phyloP scores from a whole-genome alignment of 495 filamentous ascomycete genomes.

The Choiromyces venosus region DNA sequence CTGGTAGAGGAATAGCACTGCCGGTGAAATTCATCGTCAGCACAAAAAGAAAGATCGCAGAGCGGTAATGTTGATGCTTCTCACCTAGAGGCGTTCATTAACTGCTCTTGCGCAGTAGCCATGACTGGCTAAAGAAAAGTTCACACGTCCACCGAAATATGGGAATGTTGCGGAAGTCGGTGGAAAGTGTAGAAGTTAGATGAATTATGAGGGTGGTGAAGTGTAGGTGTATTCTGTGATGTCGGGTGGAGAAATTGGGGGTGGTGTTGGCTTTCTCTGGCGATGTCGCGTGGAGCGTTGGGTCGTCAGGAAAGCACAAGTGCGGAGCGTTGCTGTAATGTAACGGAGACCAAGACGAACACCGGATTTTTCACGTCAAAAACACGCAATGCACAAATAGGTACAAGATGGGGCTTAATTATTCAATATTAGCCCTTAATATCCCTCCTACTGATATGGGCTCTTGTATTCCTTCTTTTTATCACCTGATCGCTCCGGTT shows the following conservation, averaged over 20 bases:
- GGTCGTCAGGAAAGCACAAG: not conserved
- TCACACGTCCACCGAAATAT: conserved; percentile 26
- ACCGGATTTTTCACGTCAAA: not conserved
- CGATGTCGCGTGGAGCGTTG: conserved; percentile 3
- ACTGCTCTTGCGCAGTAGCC: conserved; percentile 33
- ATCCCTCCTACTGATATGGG: not conserved
- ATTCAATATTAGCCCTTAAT: not conserved
- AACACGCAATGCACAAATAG: not conserved
- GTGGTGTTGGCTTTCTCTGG: not conserved
- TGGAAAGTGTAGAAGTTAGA: not conserved
- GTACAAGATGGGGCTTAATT: not conserved
- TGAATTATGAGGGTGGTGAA: not conserved
- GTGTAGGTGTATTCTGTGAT: not conserved
- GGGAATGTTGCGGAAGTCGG: conserved; percentile 13
- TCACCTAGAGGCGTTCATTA: conserved; percentile 33
- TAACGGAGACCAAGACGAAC: not conserved
- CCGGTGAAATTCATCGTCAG: not conserved
- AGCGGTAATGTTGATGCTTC: conserved; percentile 17
- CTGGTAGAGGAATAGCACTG: conserved; percentile 73
- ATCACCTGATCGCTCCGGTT: not conserved
- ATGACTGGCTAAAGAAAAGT: conserved; percentile 10
- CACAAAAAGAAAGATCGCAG: conserved; percentile 3
- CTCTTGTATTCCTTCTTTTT: not conserved
- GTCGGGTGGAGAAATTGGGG: not conserved
- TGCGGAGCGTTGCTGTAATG: not conserved